A percentile compares a stretch with the other conserved stretches of the same genome.
These are phyloP conservation scores for Aspergillus arachidicola DNA, from an alignment of 2,329 filamentous ascomycete species.

Conservation along the genomic window DNA sequence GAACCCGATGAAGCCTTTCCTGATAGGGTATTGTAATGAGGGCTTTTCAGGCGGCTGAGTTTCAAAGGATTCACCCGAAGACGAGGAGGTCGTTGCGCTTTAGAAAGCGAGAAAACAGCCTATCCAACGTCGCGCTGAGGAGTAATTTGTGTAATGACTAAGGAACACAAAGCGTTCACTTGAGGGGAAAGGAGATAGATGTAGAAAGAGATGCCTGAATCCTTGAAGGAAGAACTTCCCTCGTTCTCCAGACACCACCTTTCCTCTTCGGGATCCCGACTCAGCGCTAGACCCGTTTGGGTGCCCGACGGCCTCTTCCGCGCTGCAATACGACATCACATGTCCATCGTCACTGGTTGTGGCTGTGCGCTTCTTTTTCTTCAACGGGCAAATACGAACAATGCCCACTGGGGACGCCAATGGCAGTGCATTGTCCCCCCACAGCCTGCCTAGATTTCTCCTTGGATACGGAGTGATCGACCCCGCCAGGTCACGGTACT, in stretches of 20 bases:
- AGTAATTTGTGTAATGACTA: background rate
- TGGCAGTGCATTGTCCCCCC: background rate
- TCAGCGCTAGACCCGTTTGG: background rate
- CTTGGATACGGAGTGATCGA: background rate
- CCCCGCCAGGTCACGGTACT: background rate
- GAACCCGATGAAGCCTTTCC: conserved; percentile 5
- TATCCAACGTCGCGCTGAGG: background rate
- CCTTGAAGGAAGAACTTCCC: background rate
- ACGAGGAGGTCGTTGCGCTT: conserved; percentile 4
- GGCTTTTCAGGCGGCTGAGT: background rate
- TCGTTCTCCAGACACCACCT: conserved; percentile 1
- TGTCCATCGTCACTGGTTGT: background rate
- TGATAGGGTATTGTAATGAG: conserved; percentile 6
- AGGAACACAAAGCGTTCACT: background rate
- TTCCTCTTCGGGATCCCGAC: conserved; percentile 10
- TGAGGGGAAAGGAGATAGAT: background rate
- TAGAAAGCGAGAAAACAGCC: conserved; percentile 10
- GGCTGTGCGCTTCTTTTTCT: background rate
- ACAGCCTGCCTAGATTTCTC: background rate
- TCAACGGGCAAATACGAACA: background rate
- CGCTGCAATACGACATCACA: conserved; percentile 2
- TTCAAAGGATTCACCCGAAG: background rate
- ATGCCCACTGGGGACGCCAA: background rate
- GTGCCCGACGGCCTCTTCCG: background rate
- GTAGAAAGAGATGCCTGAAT: conserved; percentile 4